Evolutionary conservation across 306 rosid genomes (phyloP).

Genomic region (Carpinus fangiana): DNA sequence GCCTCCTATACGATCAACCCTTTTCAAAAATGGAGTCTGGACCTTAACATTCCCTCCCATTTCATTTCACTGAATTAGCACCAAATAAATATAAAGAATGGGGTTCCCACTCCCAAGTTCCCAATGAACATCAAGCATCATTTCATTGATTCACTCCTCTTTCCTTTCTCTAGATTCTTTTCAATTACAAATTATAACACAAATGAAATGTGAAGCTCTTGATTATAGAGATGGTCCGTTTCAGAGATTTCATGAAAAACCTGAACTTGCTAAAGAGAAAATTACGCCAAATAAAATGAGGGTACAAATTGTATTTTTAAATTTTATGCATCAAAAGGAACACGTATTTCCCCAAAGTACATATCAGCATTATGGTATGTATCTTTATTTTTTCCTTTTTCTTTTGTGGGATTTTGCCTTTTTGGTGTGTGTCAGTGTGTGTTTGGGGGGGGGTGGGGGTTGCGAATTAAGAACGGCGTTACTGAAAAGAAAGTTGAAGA

Average conservation of each 20-base stretch:
- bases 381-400: too few species aligned
- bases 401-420: too few species aligned
- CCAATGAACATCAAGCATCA: background rate
- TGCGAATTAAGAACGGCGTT: too few species aligned
- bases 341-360: background rate
- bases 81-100: background rate
- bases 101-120: background rate
- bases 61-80: background rate
- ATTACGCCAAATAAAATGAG: background rate
- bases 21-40: background rate
- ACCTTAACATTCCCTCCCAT: background rate
- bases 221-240: background rate
- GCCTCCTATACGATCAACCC: background rate
- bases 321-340: background rate
- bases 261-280: background rate
- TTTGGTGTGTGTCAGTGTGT: too few species aligned
- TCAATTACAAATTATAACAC: background rate
- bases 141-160: background rate
- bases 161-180: background rate
- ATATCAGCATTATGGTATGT: too few species aligned
- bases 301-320: background rate
- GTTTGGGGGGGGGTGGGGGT: too few species aligned
- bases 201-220: background rate
- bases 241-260: background rate
- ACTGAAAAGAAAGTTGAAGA: background rate